Percentiles rank a stretch among this genome's conserved stretches.
These are phyloP conservation scores for Ophiognomonia clavigignenti-juglandacearum DNA, from an alignment of 2,329 filamentous ascomycete genomes.

Conservation along the genomic window DNA sequence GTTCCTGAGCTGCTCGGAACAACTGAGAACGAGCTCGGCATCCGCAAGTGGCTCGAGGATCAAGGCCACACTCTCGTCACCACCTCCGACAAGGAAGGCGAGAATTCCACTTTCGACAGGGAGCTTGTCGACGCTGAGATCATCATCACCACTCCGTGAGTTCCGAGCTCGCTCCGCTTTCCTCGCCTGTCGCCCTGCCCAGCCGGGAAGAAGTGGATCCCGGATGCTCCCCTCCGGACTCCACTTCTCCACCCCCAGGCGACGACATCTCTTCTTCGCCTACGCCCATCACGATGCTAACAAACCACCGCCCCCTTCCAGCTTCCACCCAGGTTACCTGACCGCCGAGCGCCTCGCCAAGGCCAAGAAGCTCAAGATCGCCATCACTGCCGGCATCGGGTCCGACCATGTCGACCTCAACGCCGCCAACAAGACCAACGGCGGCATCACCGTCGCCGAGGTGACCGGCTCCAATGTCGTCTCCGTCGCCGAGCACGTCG, in stretches of 20 bases:
- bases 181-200: too few relatives aligned
- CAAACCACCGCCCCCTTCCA: conserved; percentile 29
- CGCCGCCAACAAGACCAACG: conserved; percentile 97
- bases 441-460: conserved; percentile 93
- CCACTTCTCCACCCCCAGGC: not conserved
- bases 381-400: conserved; percentile 94
- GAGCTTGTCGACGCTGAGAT: conserved; percentile 95
- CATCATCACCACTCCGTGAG: conserved; percentile 96
- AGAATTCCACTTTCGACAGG: conserved; percentile 88
- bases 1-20: conserved; percentile 84
- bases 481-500: conserved; percentile 95
- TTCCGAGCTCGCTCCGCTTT: not conserved
- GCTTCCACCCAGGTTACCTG: conserved; percentile 97
- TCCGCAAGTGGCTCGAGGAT: conserved; percentile 96
- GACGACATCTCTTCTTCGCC: not conserved
- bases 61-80: conserved; percentile 95
- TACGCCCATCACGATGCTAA: not conserved
- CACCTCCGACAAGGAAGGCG: conserved; percentile 94
- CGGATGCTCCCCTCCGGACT: not conserved
- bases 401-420: conserved; percentile 98
- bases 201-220: too few relatives aligned
- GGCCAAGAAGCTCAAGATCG: conserved; percentile 98
- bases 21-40: conserved; percentile 95
- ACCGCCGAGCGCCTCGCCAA: conserved; percentile 93
- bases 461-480: conserved; percentile 98